phyloP scores from a whole-genome alignment of 192 early-diverging fungal species.

The Coemansia sp. region DNA sequence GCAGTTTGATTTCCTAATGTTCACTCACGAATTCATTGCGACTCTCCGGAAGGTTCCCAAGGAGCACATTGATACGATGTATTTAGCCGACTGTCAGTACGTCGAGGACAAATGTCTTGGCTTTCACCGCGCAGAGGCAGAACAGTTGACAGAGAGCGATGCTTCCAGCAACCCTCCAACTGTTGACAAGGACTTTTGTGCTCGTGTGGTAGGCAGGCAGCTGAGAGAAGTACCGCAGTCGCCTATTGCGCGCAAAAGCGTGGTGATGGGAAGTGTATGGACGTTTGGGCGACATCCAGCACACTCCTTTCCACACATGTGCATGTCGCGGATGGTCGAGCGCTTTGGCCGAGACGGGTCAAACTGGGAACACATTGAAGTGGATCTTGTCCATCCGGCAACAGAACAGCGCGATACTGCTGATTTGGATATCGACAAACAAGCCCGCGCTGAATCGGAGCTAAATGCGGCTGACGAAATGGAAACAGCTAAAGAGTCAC shows the following conservation, averaged over 20 bases:
- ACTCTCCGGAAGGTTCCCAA: slow-evolving; percentile 72
- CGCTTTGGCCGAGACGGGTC: slow-evolving; percentile 80
- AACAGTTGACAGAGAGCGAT: slow-evolving; percentile 3
- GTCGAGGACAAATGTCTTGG: slow-evolving; percentile 11
- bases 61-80: slow-evolving; percentile 56
- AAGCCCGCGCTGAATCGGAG: not conserved
- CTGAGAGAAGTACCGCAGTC: slow-evolving; percentile 66
- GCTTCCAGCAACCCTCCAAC: not conserved
- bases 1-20: slow-evolving; percentile 88
- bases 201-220: slow-evolving; percentile 4
- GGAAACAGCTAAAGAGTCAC: not conserved
- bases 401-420: not conserved
- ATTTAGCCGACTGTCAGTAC: slow-evolving; percentile 30
- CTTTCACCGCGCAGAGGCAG: slow-evolving; percentile 19
- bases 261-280: slow-evolving; percentile 93
- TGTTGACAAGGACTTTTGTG: not conserved
- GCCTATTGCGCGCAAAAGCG: slow-evolving; percentile 77
- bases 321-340: slow-evolving; percentile 83
- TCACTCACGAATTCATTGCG: slow-evolving; percentile 91
- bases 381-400: slow-evolving; percentile 39
- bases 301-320: slow-evolving; percentile 65
- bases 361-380: slow-evolving; percentile 76
- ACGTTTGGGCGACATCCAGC: slow-evolving; percentile 62
- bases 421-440: not conserved
- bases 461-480: not conserved